Conservation (phyloP, 805 yeast species). For the Jamesozyma jinghongensis region DNA sequence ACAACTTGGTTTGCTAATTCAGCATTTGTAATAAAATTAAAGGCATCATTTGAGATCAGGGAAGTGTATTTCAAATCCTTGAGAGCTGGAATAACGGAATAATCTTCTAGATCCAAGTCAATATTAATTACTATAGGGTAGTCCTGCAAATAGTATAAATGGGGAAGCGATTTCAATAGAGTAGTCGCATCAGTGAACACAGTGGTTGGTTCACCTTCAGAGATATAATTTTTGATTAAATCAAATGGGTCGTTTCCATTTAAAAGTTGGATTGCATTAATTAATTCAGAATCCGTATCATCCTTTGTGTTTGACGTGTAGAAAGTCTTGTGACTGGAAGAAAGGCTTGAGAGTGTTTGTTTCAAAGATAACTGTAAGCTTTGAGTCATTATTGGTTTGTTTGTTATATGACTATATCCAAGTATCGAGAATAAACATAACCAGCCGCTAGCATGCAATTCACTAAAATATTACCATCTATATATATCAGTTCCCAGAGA, state of each 20-base stretch:
- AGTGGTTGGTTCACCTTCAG: slow-evolving; percentile 29
- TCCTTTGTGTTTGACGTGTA: no score
- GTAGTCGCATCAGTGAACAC: slow-evolving; percentile 46
- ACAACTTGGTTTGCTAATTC: slow-evolving; percentile 53
- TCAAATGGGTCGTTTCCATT: slow-evolving; percentile 26
- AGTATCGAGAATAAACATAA: no score
- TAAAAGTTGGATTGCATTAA: background rate
- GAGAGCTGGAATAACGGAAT: slow-evolving; percentile 56
- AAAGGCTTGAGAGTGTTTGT: no score
- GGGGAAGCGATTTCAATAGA: slow-evolving; percentile 53
- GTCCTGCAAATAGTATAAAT: slow-evolving; percentile 35
- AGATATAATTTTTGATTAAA: slow-evolving; percentile 8
- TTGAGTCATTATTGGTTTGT: no score
- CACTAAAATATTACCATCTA: no score
- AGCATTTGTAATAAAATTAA: slow-evolving; percentile 47
- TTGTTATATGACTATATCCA: no score
- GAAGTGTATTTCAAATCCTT: slow-evolving; percentile 60
- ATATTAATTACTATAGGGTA: slow-evolving; percentile 50
- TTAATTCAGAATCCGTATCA: no score
- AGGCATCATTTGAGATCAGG: slow-evolving; percentile 53
- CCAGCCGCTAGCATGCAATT: no score
- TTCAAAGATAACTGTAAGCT: no score
- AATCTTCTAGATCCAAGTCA: slow-evolving; percentile 52
- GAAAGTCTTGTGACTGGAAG: no score
- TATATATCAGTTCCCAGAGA: no score